Conservation (phyloP, 2,329 filamentous ascomycete genomes). For the Colletotrichum tabaci region DNA sequence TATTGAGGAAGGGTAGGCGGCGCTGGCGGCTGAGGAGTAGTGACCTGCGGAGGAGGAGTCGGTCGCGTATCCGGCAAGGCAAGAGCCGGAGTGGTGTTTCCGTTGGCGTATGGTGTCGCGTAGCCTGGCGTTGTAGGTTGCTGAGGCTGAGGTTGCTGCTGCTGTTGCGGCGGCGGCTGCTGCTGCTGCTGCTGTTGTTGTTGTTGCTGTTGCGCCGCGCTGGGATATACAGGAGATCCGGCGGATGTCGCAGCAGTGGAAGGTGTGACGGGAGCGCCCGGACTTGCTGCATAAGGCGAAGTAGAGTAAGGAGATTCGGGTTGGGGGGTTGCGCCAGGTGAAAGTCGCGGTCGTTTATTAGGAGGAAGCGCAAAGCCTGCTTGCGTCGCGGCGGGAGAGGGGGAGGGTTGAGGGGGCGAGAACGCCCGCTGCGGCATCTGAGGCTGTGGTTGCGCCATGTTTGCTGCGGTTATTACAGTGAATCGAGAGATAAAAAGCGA, state of each 20-base stretch:
- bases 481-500: constrained; percentile 28
- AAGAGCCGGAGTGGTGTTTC: constrained; percentile 50
- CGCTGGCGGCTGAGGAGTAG: constrained; percentile 41
- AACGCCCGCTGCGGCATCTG: constrained; percentile 68
- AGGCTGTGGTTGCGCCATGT: constrained; percentile 75
- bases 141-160: constrained; percentile 29
- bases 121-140: constrained; percentile 50
- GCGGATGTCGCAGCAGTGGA: constrained; percentile 54
- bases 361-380: constrained; percentile 73
- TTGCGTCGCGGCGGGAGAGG: constrained; percentile 72
- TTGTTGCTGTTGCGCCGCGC: constrained; percentile 25
- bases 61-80: constrained; percentile 44
- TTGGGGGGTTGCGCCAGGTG: constrained; percentile 78
- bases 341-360: constrained; percentile 80
- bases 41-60: constrained; percentile 43
- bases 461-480: constrained; percentile 22
- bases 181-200: constrained; percentile 16
- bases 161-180: constrained; percentile 19
- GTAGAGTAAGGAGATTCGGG: constrained; percentile 74
- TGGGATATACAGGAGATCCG: constrained; percentile 54
- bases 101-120: constrained; percentile 57
- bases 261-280: constrained; percentile 59
- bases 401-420: constrained; percentile 73
- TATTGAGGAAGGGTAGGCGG: constrained; percentile 42
- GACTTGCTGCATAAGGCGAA: constrained; percentile 66